Evolutionary conservation across 2,329 filamentous ascomycete species (phyloP).

Genomic region (Trichoderma lentiforme): DNA sequence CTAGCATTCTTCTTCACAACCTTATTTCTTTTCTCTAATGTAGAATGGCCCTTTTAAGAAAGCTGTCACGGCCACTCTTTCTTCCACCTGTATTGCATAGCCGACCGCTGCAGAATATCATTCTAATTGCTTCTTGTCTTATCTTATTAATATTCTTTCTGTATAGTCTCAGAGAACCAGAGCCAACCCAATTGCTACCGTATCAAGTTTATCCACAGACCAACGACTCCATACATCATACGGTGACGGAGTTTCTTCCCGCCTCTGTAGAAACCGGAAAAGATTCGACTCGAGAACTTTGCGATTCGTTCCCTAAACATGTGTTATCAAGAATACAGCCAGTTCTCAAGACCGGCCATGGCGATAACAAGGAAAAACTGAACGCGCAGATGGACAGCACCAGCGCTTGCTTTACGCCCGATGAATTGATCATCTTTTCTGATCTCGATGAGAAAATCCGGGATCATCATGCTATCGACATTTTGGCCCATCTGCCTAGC

Average conservation of each 20-base stretch:
- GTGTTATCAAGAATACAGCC: constrained; percentile 32
- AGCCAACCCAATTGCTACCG: neutral
- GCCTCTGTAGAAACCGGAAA: constrained; percentile 24
- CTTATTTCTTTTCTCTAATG: neutral
- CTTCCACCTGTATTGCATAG: neutral
- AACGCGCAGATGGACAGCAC: constrained; percentile 49
- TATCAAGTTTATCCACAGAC: neutral
- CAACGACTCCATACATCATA: constrained; percentile 24
- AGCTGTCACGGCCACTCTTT: neutral
- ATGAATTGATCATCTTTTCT: constrained; percentile 47
- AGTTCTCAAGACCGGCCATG: constrained; percentile 34
- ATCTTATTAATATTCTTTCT: neutral
- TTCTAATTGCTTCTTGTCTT: neutral
- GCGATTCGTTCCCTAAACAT: constrained; percentile 32
- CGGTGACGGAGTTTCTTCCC: constrained; percentile 31
- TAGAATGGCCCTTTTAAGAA: constrained; percentile 5
- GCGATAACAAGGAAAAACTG: constrained; percentile 27
- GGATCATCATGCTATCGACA: constrained; percentile 42
- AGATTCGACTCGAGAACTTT: constrained; percentile 29
- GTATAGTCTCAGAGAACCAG: neutral
- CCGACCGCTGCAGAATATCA: neutral
- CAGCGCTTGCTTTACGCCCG: constrained; percentile 46
- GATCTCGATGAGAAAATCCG: constrained; percentile 46
- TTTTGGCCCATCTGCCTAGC: constrained; percentile 44
- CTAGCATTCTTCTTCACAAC: neutral